Base-by-base conservation (phyloP, 805 yeast genomes). In the Kluyveromyces nonfermentans region DNA sequence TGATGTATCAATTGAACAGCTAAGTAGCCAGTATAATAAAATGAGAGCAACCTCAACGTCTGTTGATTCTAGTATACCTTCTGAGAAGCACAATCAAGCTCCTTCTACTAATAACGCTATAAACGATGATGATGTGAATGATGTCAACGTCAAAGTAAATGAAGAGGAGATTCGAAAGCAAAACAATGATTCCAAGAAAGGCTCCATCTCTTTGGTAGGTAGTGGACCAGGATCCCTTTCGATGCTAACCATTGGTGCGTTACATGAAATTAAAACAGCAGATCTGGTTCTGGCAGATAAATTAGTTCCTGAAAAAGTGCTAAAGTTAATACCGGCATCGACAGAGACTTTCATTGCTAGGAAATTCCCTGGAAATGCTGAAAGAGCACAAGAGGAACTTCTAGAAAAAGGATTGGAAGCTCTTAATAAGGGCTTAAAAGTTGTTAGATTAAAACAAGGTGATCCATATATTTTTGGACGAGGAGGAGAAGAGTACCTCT, bases 321-420 rank as follows among this genome's bases (percentile, higher is more conserved):
- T 90, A 31, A 85, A 82, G 37, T 64, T 89, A 16, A 81, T 90
- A n/a, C 97, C 97, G 0, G 60, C 73, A 25, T 70, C 71, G 25
- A 85, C 94, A 1, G 81, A 80, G 37, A 69, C 82, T 4, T 87
- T 84, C 59, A 88, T 90, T 46, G 97, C 97, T 1, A 74, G 87
- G 34, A 90, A 90, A 62, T 90, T 88, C 65, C 97, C 97, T 2
- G 97, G 97, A 1, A 90, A 90, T 60, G 97, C 97, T 1, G 96
- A 88, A 56, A 74, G 75, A 39, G 97, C 97, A 0, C 97, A 90
- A 63, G 74, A 83, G 47, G 96, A 90, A 62, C 71, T 90, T 36
- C 66, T 87, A 30, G 68, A 72, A n/a, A 60, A 81, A 50, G 97
- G 96, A 0, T 64, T 90, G 15, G 73, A 72, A 30, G 82, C 80